Percentiles rank a stretch among this genome's conserved stretches.
Conservation (phyloP, 2,329 filamentous ascomycete species). For the Fusarium algeriense region DNA sequence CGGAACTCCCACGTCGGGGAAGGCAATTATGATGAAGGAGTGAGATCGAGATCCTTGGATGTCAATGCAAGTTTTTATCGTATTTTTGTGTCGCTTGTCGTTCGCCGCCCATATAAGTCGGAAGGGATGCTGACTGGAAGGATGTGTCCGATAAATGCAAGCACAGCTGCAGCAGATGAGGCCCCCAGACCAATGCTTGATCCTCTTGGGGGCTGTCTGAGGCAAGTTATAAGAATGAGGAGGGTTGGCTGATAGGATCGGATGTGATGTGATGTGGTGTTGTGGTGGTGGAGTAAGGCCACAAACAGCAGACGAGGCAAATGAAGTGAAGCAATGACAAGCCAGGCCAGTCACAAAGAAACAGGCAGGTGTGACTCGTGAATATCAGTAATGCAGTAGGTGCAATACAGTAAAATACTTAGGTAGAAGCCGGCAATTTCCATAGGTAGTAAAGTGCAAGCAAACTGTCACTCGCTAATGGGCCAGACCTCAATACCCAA, state of each 20-base stretch:
- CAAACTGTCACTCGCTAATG: neutral
- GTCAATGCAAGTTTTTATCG: neutral
- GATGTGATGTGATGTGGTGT: neutral
- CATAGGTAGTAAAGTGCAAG: neutral
- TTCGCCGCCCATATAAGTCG: neutral
- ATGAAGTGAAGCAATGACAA: neutral
- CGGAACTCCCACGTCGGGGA: neutral
- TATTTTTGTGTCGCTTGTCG: neutral
- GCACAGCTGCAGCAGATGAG: neutral
- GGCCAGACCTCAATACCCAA: neutral
- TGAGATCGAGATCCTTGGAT: neutral
- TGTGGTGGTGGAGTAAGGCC: neutral
- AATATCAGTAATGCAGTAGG: neutral
- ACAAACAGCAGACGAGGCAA: neutral
- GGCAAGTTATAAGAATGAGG: neutral
- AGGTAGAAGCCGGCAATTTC: neutral
- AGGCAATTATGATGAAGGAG: neutral
- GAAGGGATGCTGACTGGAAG: neutral
- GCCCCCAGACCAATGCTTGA: neutral
- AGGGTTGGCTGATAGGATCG: neutral
- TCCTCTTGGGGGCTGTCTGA: neutral
- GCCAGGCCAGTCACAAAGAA: neutral
- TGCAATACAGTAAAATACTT: neutral
- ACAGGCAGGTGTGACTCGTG: neutral
- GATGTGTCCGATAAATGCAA: neutral